Base-by-base conservation (phyloP, 2,329 filamentous ascomycete species). In the Geosmithia flava region DNA sequence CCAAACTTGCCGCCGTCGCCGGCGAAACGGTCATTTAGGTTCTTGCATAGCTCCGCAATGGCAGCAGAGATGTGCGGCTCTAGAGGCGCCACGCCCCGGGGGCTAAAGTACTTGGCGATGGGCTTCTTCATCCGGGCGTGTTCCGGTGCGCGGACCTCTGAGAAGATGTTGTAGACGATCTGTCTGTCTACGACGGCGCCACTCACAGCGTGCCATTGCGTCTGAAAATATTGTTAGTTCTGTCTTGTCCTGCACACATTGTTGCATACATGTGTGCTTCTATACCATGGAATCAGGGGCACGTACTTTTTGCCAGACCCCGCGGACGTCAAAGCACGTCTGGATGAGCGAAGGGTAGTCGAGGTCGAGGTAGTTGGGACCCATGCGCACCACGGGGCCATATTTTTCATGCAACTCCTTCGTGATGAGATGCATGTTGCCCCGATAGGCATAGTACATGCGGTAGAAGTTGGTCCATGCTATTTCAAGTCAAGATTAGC, bases 351-450 rank as follows among this genome's bases (percentile, higher is more conserved):
- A 41, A 1, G 67, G 66, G 0, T 60, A 45, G 40, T 67, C 62
- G 4, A 70, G 52, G 40, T 64, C 62, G 2, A 69, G 51, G 2
- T 63, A 50, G 40, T 65, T 66, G 3, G 68, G 68, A 1, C 59
- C 65, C n/a, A 69, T 61, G 7, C 65, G 64, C 3, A 71, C 64
- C 10, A 67, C 59, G 0, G 66, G 64, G 0, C 68, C 67, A 50
- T 69, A 62, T 50, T 61, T 58, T 7, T 59, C 53, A 47, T 69
- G 67, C 27, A 48, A 27, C 11, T 33, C 17, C 42, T 44, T 48
- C n/a, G 20, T 33, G 11, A 48, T n/a, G 27, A 43, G 23, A 23
- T 42, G 46, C 40, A 42, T 30, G 30, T 16, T 47, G 37, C 46
- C 46, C 7, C 20, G 30, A 27, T 42, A 42, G 23, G 30, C 42